A percentile compares a stretch with the other conserved stretches of the same genome.
These are phyloP conservation scores for Penicillium rolfsii DNA, from an alignment of 2,329 filamentous ascomycete species.

Conservation along the genomic window DNA sequence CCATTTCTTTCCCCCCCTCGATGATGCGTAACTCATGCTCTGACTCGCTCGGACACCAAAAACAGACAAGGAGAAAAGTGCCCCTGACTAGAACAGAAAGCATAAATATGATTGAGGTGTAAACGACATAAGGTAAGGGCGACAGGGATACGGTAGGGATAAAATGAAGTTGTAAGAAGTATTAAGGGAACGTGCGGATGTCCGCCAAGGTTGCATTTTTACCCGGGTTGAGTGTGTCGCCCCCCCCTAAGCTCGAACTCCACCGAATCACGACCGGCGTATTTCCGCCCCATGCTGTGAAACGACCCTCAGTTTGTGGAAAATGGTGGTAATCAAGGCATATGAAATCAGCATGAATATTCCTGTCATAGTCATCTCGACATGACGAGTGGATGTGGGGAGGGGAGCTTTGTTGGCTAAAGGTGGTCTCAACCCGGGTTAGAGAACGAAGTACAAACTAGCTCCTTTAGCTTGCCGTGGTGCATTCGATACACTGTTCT, in stretches of 20 bases:
- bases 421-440: neutral
- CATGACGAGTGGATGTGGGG: neutral
- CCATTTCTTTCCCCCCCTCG: neutral
- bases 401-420: neutral
- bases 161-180: neutral
- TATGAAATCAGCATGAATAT: neutral
- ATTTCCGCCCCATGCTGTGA: neutral
- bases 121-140: neutral
- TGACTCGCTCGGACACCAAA: neutral
- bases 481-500: neutral
- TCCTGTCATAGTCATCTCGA: neutral
- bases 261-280: neutral
- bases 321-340: neutral
- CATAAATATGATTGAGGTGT: neutral
- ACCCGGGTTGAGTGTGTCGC: neutral
- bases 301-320: neutral
- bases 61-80: neutral
- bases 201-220: neutral
- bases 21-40: neutral
- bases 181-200: neutral
- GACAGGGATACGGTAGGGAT: neutral
- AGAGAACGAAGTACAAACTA: neutral
- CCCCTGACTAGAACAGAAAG: neutral
- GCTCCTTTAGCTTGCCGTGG: neutral
- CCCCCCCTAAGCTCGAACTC: neutral